These are phyloP conservation scores for Kernera saxatilis DNA, from an alignment of 345 rosid genomes.

Conservation along the genomic window DNA sequence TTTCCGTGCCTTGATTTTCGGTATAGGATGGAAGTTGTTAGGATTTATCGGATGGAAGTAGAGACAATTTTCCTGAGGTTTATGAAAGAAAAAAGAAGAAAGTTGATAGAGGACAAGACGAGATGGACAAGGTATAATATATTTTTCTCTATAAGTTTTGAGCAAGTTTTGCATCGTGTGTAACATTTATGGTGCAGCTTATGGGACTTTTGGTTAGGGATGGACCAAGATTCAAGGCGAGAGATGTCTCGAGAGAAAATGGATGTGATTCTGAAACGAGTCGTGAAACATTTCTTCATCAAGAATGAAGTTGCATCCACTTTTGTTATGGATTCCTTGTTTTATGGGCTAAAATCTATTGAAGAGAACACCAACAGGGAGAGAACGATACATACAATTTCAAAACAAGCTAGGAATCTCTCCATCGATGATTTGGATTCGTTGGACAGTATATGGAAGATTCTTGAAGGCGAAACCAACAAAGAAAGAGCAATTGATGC, in stretches of 20 bases:
- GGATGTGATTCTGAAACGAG: slow-evolving; percentile 74
- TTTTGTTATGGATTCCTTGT: slow-evolving; percentile 89
- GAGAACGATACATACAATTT: not conserved
- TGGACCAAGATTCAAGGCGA: slow-evolving; percentile 61
- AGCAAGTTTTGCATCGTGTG: not conserved
- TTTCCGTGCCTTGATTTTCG: slow-evolving; percentile 82
- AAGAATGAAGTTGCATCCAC: slow-evolving; percentile 85
- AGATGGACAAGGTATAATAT: slow-evolving; percentile 73
- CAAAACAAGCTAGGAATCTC: slow-evolving; percentile 44
- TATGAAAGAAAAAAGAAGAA: slow-evolving; percentile 77
- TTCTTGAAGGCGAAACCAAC: slow-evolving; percentile 75
- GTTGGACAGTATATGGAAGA: slow-evolving; percentile 81
- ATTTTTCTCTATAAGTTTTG: not conserved
- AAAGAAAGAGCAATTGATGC: slow-evolving; percentile 47
- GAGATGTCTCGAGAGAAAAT: slow-evolving; percentile 78
- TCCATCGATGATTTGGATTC: slow-evolving; percentile 91
- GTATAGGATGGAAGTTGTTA: slow-evolving; percentile 84
- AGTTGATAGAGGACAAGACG: slow-evolving; percentile 74
- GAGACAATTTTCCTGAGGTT: slow-evolving; percentile 74
- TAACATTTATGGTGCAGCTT: slow-evolving; percentile 47
- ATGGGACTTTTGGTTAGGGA: slow-evolving; percentile 74
- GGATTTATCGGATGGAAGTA: slow-evolving; percentile 75
- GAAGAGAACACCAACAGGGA: not conserved
- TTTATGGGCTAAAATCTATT: slow-evolving; percentile 58
- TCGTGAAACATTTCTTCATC: slow-evolving; percentile 74